These are phyloP conservation scores for Ligustrum vulgare DNA, from an alignment of 257 asterid genomes.

Conservation along the genomic window DNA sequence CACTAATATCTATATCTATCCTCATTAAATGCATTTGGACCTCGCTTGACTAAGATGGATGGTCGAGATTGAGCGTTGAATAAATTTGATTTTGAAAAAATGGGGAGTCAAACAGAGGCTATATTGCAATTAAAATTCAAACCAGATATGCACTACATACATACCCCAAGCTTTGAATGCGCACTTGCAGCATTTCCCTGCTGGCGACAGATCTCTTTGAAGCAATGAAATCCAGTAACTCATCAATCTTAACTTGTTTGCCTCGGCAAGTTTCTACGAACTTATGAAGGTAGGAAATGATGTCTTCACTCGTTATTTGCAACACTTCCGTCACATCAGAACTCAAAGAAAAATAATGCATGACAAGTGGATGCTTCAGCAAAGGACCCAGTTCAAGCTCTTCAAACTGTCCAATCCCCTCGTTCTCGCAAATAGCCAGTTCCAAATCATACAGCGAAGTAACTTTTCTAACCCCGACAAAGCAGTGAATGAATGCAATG, in stretches of 20 bases:
- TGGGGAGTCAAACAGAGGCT: too few species aligned
- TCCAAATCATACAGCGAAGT: constrained; percentile 82
- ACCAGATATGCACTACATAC: constrained; percentile 44
- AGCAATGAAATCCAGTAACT: constrained; percentile 66
- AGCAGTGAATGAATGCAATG: constrained; percentile 86
- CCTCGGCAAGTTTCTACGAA: constrained; percentile 38
- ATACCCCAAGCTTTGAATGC: constrained; percentile 79
- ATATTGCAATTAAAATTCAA: constrained; percentile 5
- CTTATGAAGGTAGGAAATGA: constrained; percentile 62
- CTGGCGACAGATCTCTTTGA: constrained; percentile 51
- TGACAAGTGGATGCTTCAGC: constrained; percentile 72
- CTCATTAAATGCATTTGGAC: too few species aligned
- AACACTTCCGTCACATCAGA: constrained; percentile 55
- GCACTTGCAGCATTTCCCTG: constrained; percentile 71
- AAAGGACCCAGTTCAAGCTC: constrained; percentile 93
- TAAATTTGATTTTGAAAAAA: too few species aligned
- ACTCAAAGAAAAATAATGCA: constrained; percentile 66
- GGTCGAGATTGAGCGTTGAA: too few species aligned
- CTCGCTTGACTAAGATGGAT: too few species aligned
- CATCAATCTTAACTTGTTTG: constrained; percentile 41
- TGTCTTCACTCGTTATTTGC: constrained; percentile 67
- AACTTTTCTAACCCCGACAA: constrained; percentile 75
- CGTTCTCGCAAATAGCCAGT: constrained; percentile 73
- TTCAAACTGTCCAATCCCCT: constrained; percentile 71
- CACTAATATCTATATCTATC: too few species aligned